These are phyloP conservation scores for Fomitopsis pinicola DNA, from an alignment of 1,284 basidiomycete genomes.

Conservation along the genomic window DNA sequence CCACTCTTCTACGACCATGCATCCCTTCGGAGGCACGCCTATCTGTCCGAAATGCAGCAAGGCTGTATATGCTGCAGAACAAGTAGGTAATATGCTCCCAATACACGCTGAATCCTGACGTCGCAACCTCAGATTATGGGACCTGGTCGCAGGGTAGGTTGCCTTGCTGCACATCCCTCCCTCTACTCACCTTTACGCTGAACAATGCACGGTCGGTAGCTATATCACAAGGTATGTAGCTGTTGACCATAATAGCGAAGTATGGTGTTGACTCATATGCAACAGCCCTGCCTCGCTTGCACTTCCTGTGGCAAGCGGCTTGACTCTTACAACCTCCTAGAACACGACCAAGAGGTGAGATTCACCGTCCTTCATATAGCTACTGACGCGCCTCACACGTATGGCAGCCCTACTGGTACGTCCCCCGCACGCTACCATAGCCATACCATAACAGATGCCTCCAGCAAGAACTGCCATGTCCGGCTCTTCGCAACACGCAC, in stretches of 20 bases:
- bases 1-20: constrained; percentile 37
- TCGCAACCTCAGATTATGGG: constrained; percentile 58
- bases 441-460: neutral
- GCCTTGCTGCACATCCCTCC: constrained; percentile 12
- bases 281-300: constrained; percentile 68
- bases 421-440: neutral
- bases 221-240: constrained; percentile 68
- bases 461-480: constrained; percentile 70
- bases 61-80: constrained; percentile 77
- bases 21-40: constrained; percentile 62
- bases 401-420: constrained; percentile 61
- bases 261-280: neutral
- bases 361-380: neutral
- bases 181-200: constrained; percentile 4
- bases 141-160: constrained; percentile 69
- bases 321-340: constrained; percentile 67
- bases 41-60: constrained; percentile 64
- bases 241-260: neutral
- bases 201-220: constrained; percentile 31
- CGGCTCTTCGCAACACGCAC: constrained; percentile 70
- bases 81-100: constrained; percentile 40
- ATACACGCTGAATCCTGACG: constrained; percentile 1
- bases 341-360: constrained; percentile 71
- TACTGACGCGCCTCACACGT: neutral
- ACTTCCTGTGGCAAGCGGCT: constrained; percentile 66